Conservation (phyloP, 2,329 filamentous ascomycete genomes). For the Fusarium sarcochroum region DNA sequence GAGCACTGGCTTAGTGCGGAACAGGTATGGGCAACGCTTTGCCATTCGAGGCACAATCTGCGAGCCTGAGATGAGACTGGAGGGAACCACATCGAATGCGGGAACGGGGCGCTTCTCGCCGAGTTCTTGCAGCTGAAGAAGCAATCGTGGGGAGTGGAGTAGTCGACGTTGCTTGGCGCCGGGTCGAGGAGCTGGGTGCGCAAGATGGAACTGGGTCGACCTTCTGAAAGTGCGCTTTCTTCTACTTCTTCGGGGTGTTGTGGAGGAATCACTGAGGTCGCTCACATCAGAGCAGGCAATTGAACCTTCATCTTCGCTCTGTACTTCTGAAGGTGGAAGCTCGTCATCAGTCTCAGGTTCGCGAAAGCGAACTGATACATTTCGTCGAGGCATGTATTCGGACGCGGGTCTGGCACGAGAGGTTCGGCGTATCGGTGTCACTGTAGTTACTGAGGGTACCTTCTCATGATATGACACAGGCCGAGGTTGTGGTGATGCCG, state of each 20-base stretch:
- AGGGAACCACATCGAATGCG: slow-evolving; percentile 80
- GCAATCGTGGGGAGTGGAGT: slow-evolving; percentile 73
- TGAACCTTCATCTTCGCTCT: slow-evolving; percentile 65
- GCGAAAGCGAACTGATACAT: slow-evolving; percentile 64
- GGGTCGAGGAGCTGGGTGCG: slow-evolving; percentile 74
- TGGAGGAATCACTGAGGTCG: slow-evolving; percentile 62
- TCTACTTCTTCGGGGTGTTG: slow-evolving; percentile 54
- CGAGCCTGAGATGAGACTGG: slow-evolving; percentile 69
- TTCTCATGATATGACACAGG: slow-evolving; percentile 49
- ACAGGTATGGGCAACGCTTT: slow-evolving; percentile 74
- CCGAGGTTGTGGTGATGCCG: slow-evolving; percentile 33
- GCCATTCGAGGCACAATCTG: slow-evolving; percentile 71
- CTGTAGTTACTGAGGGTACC: slow-evolving; percentile 23
- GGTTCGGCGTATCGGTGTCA: slow-evolving; percentile 39
- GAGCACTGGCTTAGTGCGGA: slow-evolving; percentile 73
- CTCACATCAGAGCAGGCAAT: slow-evolving; percentile 59
- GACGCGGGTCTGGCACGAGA: slow-evolving; percentile 54
- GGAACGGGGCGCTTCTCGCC: slow-evolving; percentile 73
- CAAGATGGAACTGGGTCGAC: slow-evolving; percentile 76
- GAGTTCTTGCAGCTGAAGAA: slow-evolving; percentile 81
- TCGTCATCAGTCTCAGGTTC: slow-evolving; percentile 53
- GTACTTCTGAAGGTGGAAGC: slow-evolving; percentile 36
- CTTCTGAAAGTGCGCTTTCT: slow-evolving; percentile 64
- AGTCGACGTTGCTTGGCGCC: slow-evolving; percentile 74
- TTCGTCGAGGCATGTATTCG: slow-evolving; percentile 56